These are phyloP conservation scores for Ricinus communis DNA, from an alignment of 345 rosid genomes.

Conservation along the genomic window DNA sequence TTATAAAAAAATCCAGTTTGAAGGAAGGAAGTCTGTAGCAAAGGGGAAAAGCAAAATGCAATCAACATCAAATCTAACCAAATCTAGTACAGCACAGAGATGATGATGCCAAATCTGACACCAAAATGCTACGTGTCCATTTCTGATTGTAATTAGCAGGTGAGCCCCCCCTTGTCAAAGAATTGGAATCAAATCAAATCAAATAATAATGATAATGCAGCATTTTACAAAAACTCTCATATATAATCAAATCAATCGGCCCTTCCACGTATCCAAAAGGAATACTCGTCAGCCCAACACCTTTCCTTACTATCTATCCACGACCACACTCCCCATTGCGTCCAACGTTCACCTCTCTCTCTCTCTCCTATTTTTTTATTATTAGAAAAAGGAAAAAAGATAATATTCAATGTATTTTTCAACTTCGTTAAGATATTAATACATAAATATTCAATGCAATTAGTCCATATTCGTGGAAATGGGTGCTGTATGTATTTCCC, in stretches of 20 bases:
- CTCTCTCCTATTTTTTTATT: neutral
- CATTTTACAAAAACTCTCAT: no score
- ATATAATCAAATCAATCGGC: neutral
- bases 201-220: no score
- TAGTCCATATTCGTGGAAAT: neutral
- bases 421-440: no score
- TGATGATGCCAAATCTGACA: conserved; percentile 11
- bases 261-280: conserved; percentile 7
- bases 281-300: no score
- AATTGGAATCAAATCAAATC: conserved; percentile 16
- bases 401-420: no score
- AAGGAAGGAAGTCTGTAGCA: no score
- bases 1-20: neutral
- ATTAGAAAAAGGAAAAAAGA: no score
- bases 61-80: conserved; percentile 36
- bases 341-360: neutral
- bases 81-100: conserved; percentile 33
- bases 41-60: neutral
- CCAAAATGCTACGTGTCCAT: conserved; percentile 19
- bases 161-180: conserved; percentile 19
- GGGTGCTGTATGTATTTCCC: neutral
- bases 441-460: neutral
- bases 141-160: neutral
- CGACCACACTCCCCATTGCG: neutral
- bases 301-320: neutral